These are phyloP conservation scores for Lepidium didymum DNA, from an alignment of 345 rosid genomes.

Conservation along the genomic window DNA sequence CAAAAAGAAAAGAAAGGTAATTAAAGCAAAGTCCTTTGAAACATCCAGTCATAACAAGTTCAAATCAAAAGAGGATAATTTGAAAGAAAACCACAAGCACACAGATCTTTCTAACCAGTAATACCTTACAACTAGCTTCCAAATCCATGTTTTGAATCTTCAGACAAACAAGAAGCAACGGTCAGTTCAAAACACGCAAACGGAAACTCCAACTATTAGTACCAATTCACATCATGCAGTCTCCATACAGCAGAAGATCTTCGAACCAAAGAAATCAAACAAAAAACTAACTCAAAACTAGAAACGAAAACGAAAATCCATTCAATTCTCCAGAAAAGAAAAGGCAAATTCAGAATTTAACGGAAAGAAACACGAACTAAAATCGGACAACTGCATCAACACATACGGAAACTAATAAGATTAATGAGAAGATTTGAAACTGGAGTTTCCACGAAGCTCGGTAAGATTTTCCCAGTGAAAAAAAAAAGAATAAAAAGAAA, in stretches of 20 bases:
- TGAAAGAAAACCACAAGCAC: background rate
- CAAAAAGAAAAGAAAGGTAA: background rate
- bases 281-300: background rate
- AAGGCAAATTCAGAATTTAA: too few species aligned
- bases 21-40: background rate
- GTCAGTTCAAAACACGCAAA: slow-evolving; percentile 23
- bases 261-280: background rate
- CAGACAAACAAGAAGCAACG: slow-evolving; percentile 18
- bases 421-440: slow-evolving; percentile 9
- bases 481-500: background rate
- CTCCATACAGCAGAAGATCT: slow-evolving; percentile 40
- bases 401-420: background rate
- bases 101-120: background rate
- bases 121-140: slow-evolving; percentile 74
- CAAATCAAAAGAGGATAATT: background rate
- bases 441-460: slow-evolving; percentile 42
- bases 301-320: background rate
- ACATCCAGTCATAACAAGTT: background rate
- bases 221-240: slow-evolving; percentile 20
- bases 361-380: too few species aligned
- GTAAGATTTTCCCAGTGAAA: slow-evolving; percentile 12
- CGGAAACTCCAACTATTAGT: slow-evolving; percentile 23
- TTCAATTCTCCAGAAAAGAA: background rate
- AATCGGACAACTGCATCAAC: background rate
- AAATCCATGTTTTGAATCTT: slow-evolving; percentile 55